Evolutionary conservation across 2,329 filamentous ascomycete genomes (phyloP).

Genomic region (Trichophyton schoenleinii): DNA sequence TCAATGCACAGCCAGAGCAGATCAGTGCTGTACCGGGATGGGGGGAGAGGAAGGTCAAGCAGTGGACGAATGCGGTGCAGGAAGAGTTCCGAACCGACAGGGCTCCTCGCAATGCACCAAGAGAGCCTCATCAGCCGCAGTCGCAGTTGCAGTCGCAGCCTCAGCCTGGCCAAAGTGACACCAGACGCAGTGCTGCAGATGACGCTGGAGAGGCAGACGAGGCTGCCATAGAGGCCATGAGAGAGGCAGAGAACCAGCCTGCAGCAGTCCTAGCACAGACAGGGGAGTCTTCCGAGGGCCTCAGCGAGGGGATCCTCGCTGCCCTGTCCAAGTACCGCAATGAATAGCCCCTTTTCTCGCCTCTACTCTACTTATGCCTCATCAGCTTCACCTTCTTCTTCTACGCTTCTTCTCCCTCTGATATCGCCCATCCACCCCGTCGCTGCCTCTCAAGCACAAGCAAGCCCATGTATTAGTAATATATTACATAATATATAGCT

Average conservation of each 20-base stretch:
- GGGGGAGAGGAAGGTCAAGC: slow-evolving; percentile 88
- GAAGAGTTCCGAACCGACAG: slow-evolving; percentile 68
- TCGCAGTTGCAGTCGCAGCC: background rate
- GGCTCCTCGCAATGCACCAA: background rate
- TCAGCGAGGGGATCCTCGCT: slow-evolving; percentile 47
- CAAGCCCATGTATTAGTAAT: background rate
- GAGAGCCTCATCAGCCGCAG: background rate
- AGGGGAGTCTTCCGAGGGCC: slow-evolving; percentile 19
- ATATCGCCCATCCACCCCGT: background rate
- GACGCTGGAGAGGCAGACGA: slow-evolving; percentile 29
- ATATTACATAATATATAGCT: background rate
- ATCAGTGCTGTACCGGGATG: slow-evolving; percentile 75
- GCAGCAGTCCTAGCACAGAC: slow-evolving; percentile 9
- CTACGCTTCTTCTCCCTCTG: background rate
- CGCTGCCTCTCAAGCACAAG: background rate
- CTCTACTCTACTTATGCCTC: background rate
- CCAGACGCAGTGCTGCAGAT: background rate
- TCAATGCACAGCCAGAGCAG: slow-evolving; percentile 81
- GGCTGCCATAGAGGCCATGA: slow-evolving; percentile 29
- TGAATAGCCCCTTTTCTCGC: slow-evolving; percentile 7
- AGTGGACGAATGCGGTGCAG: slow-evolving; percentile 68
- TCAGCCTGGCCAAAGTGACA: background rate
- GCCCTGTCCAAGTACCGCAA: slow-evolving; percentile 45
- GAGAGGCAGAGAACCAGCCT: slow-evolving; percentile 12
- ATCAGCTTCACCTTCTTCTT: background rate